Base-by-base conservation (phyloP, 371 early-diverging fungal genomes). In the Apophysomyces elegans region DNA sequence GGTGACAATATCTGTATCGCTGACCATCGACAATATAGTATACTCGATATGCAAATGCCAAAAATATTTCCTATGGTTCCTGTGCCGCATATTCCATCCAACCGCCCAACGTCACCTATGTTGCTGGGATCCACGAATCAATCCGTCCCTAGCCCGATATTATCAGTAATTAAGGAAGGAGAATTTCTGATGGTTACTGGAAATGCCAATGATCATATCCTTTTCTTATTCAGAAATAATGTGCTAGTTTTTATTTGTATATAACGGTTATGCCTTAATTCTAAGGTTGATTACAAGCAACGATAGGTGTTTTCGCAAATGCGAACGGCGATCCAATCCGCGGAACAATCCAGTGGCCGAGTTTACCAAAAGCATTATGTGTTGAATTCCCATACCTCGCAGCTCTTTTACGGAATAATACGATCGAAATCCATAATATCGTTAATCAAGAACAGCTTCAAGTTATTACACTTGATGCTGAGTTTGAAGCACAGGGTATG, bases 351-450 rank as follows among this genome's bases (percentile, higher is more conserved):
- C 85, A 89, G 65, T 94, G 92, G 92, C 74, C 88, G 1, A 81
- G 86, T 41, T 85, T 90, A 58, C 94, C 94, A 2, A 79, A 86
- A 66, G 77, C 90, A 5, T 61, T 89, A 5, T 86, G 87, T 11
- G 89, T 92, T 16, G 92, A 93, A 50, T 91, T 80, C 59, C 95
- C 95, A 0, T 93, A 92, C 62, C 86, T 90, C 1, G 79, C 88
- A 7, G 88, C 94, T 1, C 76, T 95, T 1, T 78, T 95, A 37
- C 72, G 83, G 7, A 91, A 88, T 63, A 79, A 88, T 37, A 78
- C 83, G 0, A 80, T 95, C 14, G 89, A 92, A 66, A 77, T 95
- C 8, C 95, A 95, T 74, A 91, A 93, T 65, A 77, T 93, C 12
- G 59, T 87, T 56, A 85, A 88, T 61, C 94, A 93, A 64, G 68